Evolutionary conservation across 306 rosid genomes (phyloP), one percentile per base, ranked within the genome.

Genomic region (Cicer judaicum): DNA sequence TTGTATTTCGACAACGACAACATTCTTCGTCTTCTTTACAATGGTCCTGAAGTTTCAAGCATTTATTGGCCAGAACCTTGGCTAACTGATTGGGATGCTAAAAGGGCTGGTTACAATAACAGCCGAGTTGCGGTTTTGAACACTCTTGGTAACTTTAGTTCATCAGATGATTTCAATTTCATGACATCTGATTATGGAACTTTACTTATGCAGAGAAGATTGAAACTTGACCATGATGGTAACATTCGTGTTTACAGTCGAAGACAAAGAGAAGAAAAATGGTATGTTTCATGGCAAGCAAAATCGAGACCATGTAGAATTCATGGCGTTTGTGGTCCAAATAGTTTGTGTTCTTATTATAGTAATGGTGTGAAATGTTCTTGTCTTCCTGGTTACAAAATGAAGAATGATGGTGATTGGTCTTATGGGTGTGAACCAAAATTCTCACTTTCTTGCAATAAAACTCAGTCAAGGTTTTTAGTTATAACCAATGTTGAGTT

Each of bases 61-160:
- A 43, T 79, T 24, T 90, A 86, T 11, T 90, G 91, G 96, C 89
- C 89, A 0, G 56, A 81, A 46, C 89, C 96, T 1, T 76, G 84
- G 82, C 70, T 75, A 0, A 24, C 72, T 2, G 29, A 79, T 13
- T 86, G 85, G 89, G 24, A 75, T 0, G 77, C 75, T 61, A 68
- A 53, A 10, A 65, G 91, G 57, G 36, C 82, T 2, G 50, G 81
- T n/a, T 80, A 84, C 83, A 86, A 90, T 72, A 84, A 40, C 47
- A 83, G 69, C 7, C 80, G 84, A 73, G 73, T 73, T 1, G 96
- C 93, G 0, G 54, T 78, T 36, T 69, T 86, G 38, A 74, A 88
- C 69, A 60, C 72, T 1, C 54, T 81, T 0, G 92, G 92, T 11
- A 79, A 70, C 54, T 88, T 90, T 5, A 80, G 39, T 13, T 86